Evolutionary conservation across 2,329 filamentous ascomycete genomes (phyloP).

Genomic region (Zymoseptoria passerinii): DNA sequence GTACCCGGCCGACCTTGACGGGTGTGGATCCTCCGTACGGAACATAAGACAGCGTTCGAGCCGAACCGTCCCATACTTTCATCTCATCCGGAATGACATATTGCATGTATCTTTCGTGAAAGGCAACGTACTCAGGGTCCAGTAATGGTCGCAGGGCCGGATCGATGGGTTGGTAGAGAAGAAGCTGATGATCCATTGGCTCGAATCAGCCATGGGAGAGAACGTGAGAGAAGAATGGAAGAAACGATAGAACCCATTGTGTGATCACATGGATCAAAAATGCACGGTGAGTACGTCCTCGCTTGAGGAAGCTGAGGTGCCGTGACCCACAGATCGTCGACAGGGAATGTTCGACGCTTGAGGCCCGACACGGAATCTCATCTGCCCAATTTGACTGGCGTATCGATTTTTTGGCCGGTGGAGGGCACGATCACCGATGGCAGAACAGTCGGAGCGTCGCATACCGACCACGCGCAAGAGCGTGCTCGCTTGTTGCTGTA

Average conservation of each 20-base stretch:
- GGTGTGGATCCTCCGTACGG: slow-evolving; percentile 8
- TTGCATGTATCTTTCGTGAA: slow-evolving; percentile 14
- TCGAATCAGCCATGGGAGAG: background rate
- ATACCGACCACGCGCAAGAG: background rate
- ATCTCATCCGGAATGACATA: slow-evolving; percentile 13
- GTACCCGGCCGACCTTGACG: slow-evolving; percentile 7
- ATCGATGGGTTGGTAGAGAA: slow-evolving; percentile 10
- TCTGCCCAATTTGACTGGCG: background rate
- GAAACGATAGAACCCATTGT: background rate
- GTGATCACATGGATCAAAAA: background rate
- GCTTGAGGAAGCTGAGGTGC: background rate
- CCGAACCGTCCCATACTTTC: slow-evolving; percentile 11
- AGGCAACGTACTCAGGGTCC: slow-evolving; percentile 16
- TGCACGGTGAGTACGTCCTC: background rate
- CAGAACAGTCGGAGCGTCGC: background rate
- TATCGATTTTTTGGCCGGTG: background rate
- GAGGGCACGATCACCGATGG: background rate
- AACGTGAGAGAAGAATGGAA: background rate
- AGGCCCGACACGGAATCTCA: background rate
- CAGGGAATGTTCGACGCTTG: background rate
- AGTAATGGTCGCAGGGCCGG: slow-evolving; percentile 9
- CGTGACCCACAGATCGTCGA: background rate
- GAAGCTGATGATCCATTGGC: background rate
- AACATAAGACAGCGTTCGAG: slow-evolving; percentile 6
- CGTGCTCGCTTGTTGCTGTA: background rate